Percentiles rank a stretch among this genome's conserved stretches.
phyloP scores from a whole-genome alignment of 2,329 filamentous ascomycete genomes.

The Colletotrichum neosansevieriae region DNA sequence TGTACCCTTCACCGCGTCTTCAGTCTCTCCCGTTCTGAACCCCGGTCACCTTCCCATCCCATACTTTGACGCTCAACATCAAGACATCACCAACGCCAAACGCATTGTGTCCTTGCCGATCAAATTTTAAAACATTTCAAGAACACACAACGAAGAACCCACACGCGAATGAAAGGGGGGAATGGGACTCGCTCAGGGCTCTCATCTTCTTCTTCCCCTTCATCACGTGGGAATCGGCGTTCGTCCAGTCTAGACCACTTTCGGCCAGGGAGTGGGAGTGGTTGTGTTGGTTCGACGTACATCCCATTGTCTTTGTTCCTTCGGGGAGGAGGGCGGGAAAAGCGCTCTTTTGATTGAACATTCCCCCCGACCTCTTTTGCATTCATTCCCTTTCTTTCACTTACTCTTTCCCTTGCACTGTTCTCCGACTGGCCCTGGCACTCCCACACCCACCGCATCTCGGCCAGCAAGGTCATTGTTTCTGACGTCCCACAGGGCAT shows the following conservation, averaged over 20 bases:
- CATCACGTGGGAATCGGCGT: conserved; percentile 35
- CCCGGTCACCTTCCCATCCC: conserved; percentile 24
- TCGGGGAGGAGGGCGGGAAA: conserved; percentile 3
- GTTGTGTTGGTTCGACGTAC: conserved; percentile 20
- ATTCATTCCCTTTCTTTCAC: conserved; percentile 34
- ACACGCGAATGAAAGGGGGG: conserved; percentile 13
- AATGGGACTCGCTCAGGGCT: neutral
- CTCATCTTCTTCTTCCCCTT: conserved; percentile 14
- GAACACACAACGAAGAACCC: conserved; percentile 23
- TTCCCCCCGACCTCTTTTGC: conserved; percentile 21
- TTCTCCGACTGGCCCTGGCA: conserved; percentile 29
- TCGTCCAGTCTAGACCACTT: conserved; percentile 29
- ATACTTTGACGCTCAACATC: conserved; percentile 27
- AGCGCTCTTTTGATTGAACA: conserved; percentile 31
- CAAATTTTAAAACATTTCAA: conserved; percentile 32
- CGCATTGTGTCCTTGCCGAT: conserved; percentile 39
- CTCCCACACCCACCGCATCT: conserved; percentile 12
- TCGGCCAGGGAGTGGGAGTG: conserved; percentile 21
- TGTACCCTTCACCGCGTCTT: conserved; percentile 38
- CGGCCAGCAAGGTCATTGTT: conserved; percentile 35
- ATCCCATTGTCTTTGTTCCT: conserved; percentile 40
- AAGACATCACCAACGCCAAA: conserved; percentile 40
- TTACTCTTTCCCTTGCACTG: conserved; percentile 33
- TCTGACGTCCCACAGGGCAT: conserved; percentile 22
- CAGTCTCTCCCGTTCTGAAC: conserved; percentile 32